Evolutionary conservation across 306 rosid species (phyloP).

Genomic region (Quercus aquifolioides): DNA sequence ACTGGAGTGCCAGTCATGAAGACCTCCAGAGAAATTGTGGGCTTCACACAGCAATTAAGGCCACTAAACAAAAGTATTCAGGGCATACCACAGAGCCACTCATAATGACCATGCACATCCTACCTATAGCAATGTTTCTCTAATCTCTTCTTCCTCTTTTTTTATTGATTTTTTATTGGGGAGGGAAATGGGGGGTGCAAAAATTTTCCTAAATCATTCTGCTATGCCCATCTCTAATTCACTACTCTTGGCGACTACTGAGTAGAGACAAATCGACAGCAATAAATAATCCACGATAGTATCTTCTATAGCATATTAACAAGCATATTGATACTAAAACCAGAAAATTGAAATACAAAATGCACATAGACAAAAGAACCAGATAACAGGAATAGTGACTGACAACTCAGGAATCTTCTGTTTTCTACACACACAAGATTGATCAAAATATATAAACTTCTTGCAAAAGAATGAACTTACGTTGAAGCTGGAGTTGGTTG

Average conservation of each 20-base stretch:
- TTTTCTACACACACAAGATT: slow-evolving; percentile 7
- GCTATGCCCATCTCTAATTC: not conserved
- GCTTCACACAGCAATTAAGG: not conserved
- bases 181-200: not conserved
- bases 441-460: not conserved
- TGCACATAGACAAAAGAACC: not conserved
- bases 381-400: not conserved
- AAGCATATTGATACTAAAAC: not conserved
- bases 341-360: not conserved
- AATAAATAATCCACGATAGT: not conserved
- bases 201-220: not conserved
- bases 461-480: slow-evolving; percentile 48
- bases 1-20: not conserved
- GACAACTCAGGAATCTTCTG: not conserved
- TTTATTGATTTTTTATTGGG: not conserved
- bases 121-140: not conserved
- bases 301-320: not conserved
- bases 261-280: not conserved
- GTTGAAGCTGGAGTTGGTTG: slow-evolving; percentile 84
- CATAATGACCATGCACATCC: not conserved
- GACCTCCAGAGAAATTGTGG: not conserved
- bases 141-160: not conserved
- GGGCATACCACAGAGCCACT: not conserved
- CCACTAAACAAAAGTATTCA: not conserved
- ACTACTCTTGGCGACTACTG: not conserved